Evolutionary conservation across 192 early-diverging fungal species (phyloP).

Genomic region (Linnemannia zychae): DNA sequence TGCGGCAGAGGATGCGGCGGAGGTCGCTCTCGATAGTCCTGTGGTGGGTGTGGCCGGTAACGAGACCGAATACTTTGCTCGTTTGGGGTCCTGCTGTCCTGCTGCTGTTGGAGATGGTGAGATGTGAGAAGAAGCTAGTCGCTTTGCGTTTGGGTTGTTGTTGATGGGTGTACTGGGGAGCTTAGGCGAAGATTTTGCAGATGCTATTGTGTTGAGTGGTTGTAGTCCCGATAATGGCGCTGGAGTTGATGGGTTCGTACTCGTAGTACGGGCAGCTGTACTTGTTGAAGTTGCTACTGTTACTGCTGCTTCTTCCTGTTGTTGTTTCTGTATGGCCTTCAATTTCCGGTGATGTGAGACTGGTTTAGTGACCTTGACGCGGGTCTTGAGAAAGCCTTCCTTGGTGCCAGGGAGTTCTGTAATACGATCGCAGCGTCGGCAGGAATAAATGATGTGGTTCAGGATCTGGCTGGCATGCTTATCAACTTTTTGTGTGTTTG

Average conservation of each 20-base stretch:
- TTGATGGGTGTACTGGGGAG: background rate
- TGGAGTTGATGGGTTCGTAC: background rate
- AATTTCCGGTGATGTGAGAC: conserved; percentile 29
- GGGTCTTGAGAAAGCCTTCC: conserved; percentile 16
- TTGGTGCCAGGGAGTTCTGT: conserved; percentile 55
- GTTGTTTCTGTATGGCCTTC: background rate
- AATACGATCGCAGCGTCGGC: conserved; percentile 46
- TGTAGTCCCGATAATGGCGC: background rate
- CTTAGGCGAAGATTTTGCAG: background rate
- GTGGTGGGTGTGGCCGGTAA: conserved; percentile 23
- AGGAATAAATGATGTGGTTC: conserved; percentile 56
- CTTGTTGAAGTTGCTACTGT: background rate
- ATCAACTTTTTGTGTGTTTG: conserved; percentile 21
- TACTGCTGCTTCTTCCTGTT: background rate
- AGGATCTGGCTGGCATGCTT: conserved; percentile 31
- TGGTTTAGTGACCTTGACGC: conserved; percentile 30
- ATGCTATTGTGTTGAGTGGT: background rate
- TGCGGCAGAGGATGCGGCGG: conserved; percentile 19
- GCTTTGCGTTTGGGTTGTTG: background rate
- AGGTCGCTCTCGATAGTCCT: conserved; percentile 18
- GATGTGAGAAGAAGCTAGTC: background rate
- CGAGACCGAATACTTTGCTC: conserved; percentile 15
- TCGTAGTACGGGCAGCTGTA: background rate
- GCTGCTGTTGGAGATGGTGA: background rate
- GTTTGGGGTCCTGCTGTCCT: background rate